Evolutionary conservation across 169 alveolate species (phyloP), one percentile per base, ranked within the genome.

Genomic region (Cyclospora cayetanensis): DNA sequence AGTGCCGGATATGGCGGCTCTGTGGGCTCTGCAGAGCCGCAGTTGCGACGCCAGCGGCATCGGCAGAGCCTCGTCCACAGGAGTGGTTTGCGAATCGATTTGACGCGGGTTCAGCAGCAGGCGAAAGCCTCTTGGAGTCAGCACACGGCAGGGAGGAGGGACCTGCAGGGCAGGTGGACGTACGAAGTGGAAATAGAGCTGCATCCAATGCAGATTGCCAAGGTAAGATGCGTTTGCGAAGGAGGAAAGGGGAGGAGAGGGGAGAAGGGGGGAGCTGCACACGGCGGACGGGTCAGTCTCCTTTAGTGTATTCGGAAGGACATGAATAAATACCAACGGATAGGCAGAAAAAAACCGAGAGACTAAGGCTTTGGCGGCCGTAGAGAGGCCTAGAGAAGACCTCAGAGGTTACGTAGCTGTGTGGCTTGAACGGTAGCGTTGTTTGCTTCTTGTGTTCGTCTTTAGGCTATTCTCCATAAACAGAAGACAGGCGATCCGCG

Each of bases 401-500:
- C n/a, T n/a, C n/a, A n/a, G n/a, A n/a, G n/a, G n/a, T n/a, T n/a
- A n/a, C n/a, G n/a, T n/a, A n/a, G n/a, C n/a, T n/a, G n/a, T n/a
- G n/a, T n/a, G n/a, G n/a, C n/a, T n/a, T n/a, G n/a, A n/a, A n/a
- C n/a, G n/a, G n/a, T n/a, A n/a, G n/a, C n/a, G n/a, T n/a, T n/a
- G n/a, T n/a, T n/a, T n/a, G n/a, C n/a, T n/a, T n/a, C n/a, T n/a
- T n/a, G n/a, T n/a, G n/a, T n/a, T n/a, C n/a, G n/a, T n/a, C 11
- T 18, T 22, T 53, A 70, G 82, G 82, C 82, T 2, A 34, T 70
- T 7, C 52, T 70, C 7, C 82, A 70, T 25, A 27, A 31, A 53
- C 82, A 70, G 82, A 5, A 34, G 31, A 70, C 82, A 5, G 82
- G 82, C 1, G 82, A 70, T 25, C 82, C 82, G 4, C 82, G 82